Conservation (phyloP, 208 protist genomes). For the Acanthamoeba royreba region DNA sequence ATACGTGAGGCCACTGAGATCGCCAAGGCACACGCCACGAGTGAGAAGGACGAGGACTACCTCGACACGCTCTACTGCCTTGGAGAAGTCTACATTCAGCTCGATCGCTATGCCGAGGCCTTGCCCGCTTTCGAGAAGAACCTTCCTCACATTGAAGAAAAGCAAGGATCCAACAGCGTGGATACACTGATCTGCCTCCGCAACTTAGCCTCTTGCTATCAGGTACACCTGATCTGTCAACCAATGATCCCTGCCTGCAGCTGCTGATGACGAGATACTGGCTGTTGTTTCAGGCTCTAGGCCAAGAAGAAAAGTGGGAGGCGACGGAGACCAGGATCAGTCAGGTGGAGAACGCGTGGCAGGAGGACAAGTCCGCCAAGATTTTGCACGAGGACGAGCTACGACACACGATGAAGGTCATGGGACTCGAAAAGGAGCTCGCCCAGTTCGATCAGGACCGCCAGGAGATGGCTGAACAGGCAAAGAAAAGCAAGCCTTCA, state of each 20-base stretch:
- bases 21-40: not conserved
- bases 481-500: not conserved
- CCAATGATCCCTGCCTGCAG: not conserved
- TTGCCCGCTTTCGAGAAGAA: not conserved
- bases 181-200: not conserved
- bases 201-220: not conserved
- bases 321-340: too few relatives aligned
- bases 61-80: not conserved
- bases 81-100: not conserved
- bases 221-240: too few relatives aligned
- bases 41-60: not conserved
- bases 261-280: too few relatives aligned
- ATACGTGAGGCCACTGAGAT: not conserved
- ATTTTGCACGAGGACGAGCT: not conserved
- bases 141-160: not conserved
- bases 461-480: not conserved
- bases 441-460: not conserved
- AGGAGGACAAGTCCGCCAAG: not conserved
- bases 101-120: constrained; percentile 1
- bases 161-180: not conserved
- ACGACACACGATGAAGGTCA: not conserved
- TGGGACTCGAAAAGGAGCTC: not conserved
- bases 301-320: too few relatives aligned
- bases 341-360: not conserved
- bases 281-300: too few relatives aligned